Conservation (phyloP, 2,329 filamentous ascomycete species). For the Exserohilum turcica region DNA sequence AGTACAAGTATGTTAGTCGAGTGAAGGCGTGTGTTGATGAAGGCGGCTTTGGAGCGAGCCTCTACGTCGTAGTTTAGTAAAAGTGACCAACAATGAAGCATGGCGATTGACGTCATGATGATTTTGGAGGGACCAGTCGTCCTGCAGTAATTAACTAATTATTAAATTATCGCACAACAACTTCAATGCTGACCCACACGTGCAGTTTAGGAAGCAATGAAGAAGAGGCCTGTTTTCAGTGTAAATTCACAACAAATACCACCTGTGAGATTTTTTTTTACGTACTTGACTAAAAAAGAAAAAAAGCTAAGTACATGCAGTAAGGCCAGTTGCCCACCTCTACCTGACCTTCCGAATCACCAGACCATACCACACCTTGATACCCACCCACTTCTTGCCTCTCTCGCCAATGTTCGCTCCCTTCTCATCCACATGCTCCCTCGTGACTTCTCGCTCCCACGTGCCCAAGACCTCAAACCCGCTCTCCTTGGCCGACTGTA, state of each 20-base stretch:
- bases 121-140: no score
- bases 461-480: slow-evolving; percentile 40
- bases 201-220: no score
- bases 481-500: slow-evolving; percentile 52
- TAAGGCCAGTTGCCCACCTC: neutral
- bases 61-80: neutral
- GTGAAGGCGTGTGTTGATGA: neutral
- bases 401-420: slow-evolving; percentile 34
- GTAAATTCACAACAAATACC: no score
- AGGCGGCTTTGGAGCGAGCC: neutral
- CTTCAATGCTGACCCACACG: no score
- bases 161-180: no score
- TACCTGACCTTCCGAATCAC: slow-evolving; percentile 27
- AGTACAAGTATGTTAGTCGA: neutral
- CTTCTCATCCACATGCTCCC: slow-evolving; percentile 36
- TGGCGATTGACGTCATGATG: slow-evolving; percentile 14
- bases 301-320: neutral
- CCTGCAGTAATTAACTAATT: no score
- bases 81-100: neutral
- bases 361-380: slow-evolving; percentile 49
- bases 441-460: slow-evolving; percentile 39
- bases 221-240: no score
- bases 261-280: no score
- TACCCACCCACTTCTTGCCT: slow-evolving; percentile 50
- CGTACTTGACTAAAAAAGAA: no score